A percentile compares a stretch with the other conserved stretches of the same genome.
Evolutionary conservation across 1,284 basidiomycete genomes (phyloP).

Genomic region (Anthracocystis setariae): DNA sequence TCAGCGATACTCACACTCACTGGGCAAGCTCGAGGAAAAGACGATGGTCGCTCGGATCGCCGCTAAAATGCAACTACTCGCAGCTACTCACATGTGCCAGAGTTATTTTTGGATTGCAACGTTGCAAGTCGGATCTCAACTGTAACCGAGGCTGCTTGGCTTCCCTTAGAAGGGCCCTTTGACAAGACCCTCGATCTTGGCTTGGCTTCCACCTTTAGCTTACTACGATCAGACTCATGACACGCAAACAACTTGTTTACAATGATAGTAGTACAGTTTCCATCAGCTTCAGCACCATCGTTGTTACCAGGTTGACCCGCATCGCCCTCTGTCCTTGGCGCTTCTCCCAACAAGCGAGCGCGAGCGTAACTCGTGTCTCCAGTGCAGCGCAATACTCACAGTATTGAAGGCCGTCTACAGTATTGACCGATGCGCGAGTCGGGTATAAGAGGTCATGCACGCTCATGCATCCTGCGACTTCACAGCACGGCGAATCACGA

Average conservation of each 20-base stretch:
- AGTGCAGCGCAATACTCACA: not conserved
- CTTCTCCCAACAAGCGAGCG: too few species aligned
- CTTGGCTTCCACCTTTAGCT: not conserved
- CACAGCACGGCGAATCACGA: constrained; percentile 3
- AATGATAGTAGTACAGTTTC: too few species aligned
- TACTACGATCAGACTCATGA: too few species aligned
- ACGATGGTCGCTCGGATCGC: too few species aligned
- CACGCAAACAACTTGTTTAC: too few species aligned
- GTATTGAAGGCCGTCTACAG: too few species aligned
- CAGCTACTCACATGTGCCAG: not conserved
- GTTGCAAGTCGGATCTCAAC: constrained; percentile 8
- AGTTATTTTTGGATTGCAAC: constrained; percentile 4
- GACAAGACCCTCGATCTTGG: constrained; percentile 26
- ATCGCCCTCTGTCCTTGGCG: too few species aligned
- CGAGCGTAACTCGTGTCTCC: not conserved
- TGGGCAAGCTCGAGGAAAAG: too few species aligned
- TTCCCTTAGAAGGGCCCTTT: constrained; percentile 3
- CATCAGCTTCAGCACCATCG: too few species aligned
- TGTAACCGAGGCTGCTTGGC: constrained; percentile 20
- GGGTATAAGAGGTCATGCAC: constrained; percentile 4
- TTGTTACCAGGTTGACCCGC: too few species aligned
- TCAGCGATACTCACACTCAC: too few species aligned
- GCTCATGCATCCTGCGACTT: constrained; percentile 4
- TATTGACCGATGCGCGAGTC: constrained; percentile 2
- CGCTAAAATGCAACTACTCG: too few species aligned